Base-by-base conservation (phyloP, 2,329 filamentous ascomycete genomes). In the Fusarium nematophilum region DNA sequence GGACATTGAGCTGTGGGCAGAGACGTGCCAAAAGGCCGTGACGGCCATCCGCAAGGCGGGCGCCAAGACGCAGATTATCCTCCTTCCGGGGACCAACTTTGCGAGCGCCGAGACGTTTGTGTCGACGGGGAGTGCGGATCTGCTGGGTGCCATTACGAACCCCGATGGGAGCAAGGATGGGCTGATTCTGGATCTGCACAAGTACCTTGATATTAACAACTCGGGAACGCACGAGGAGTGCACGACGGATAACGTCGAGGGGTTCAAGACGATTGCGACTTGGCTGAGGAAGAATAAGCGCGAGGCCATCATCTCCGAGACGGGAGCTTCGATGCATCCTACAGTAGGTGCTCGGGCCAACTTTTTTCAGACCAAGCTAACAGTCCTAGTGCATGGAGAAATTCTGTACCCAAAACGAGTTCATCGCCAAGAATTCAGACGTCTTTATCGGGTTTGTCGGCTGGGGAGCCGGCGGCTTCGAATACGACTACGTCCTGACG, bases 41-140 rank as follows among this genome's bases (percentile, higher is more conserved):
- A 86, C 82, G 1, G 88, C 86, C 4, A 90, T 91, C 65, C 84
- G 88, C 36, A 72, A 81, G 34, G 82, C 85, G 3, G 88, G 87
- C n/a, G 87, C 87, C n/a, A 81, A 86, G 1, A 75, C 75, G 15
- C 85, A 90, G 60, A 81, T 85, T 67, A 89, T 90, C 62, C 78
- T 72, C 1, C 60, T 90, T 10, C 80, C 88, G 0, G 88, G 88
- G 3, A 87, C 80, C 30, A 83, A 84, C 65, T 90, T 82, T 68
- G 81, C 83, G 7, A 80, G 76, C 45, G 83, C 82, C 3, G 78
- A 73, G 31, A 75, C 75, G 3, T 79, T 85, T 44, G 74, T 84
- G 17, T 76, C 75, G 3, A 78, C 75, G 31, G 82, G 82, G 3
- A 82, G 81, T 10, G 83, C 79, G 0, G 80, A 79, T 2, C 81